Evolutionary conservation across 768 basidiomycete species (phyloP).

Genomic region (Aureoboletus auriporus): DNA sequence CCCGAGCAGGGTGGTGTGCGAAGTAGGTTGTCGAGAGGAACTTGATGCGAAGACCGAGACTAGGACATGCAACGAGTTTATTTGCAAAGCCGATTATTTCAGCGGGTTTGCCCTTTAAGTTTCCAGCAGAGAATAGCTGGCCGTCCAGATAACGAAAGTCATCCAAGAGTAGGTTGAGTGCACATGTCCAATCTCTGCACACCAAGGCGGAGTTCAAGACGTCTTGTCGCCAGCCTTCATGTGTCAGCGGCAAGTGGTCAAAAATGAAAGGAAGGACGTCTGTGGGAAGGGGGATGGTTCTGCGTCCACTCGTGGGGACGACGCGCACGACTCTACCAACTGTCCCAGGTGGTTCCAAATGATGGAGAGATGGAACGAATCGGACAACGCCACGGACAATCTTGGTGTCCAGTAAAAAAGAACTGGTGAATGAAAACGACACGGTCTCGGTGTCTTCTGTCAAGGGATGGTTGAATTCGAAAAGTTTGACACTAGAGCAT

Average conservation of each 20-base stretch:
- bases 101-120: background rate
- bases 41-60: slow-evolving; percentile 6
- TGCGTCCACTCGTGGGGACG: background rate
- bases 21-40: slow-evolving; percentile 6
- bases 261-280: slow-evolving; percentile 9
- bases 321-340: slow-evolving; percentile 6
- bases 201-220: slow-evolving; percentile 6
- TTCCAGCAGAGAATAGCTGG: background rate
- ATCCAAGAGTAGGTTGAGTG: slow-evolving; percentile 6
- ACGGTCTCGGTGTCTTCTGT: slow-evolving; percentile 9
- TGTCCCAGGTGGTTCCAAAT: background rate
- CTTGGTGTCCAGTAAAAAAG: background rate
- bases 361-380: background rate
- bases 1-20: slow-evolving; percentile 3
- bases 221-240: slow-evolving; percentile 3
- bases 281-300: slow-evolving; percentile 1
- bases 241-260: background rate
- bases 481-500: background rate
- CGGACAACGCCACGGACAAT: background rate
- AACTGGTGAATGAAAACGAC: slow-evolving; percentile 9
- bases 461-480: slow-evolving; percentile 6
- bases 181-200: slow-evolving; percentile 10
- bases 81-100: slow-evolving; percentile 5
- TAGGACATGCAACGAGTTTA: background rate
- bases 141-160: slow-evolving; percentile 1